Evolutionary conservation across 2,329 filamentous ascomycete species (phyloP), one percentile per base, ranked within the genome.

Genomic region (Xylariaceae sp.): DNA sequence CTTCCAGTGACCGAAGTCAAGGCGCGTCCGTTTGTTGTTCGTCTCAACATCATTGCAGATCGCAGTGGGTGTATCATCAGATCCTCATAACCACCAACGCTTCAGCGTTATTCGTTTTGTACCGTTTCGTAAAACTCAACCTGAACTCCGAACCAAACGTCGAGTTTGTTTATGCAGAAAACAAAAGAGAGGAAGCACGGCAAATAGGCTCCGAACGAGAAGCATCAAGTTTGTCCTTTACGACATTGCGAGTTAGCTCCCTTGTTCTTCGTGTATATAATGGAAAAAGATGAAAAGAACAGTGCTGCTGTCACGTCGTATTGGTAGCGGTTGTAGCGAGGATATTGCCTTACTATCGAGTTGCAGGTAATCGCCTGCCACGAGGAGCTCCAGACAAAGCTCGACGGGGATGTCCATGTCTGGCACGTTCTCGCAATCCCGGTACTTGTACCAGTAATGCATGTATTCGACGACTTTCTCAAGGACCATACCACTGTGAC

Each of bases 401-500:
- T 89, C 84, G 19, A 84, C 77, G 9, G 84, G 84, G 42, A 89
- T 82, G 12, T 88, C 83, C 79, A 88, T 83, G 55, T 90, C 85
- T 4, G 82, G 79, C 14, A 88, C 83, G 52, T 88, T 80, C 51
- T 82, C 79, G 50, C 70, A 70, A 50, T 87, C 74, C 36, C 74
- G 73, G 62, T 86, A 74, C 54, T 81, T 82, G 63, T 88, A 81
- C 68, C 84, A 85, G 67, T 88, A 89, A 59, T 88, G 85, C 46
- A 88, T 81, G 64, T 89, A 90, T 63, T 89, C 83, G 60, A 81
- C 84, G 21, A 89, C 80, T 59, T 87, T 88, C 60, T 89, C 85
- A 3, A 90, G 76, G 5, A 88, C 76, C 37, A 82, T 68, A 48
- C 78, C 82, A 62, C 83, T 88, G 47, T 21, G 51, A 29, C 9